A percentile compares a stretch with the other conserved stretches of the same genome.
These are phyloP conservation scores for Rhodomyrtus psidioides DNA, from an alignment of 441 rosid genomes.

Conservation along the genomic window DNA sequence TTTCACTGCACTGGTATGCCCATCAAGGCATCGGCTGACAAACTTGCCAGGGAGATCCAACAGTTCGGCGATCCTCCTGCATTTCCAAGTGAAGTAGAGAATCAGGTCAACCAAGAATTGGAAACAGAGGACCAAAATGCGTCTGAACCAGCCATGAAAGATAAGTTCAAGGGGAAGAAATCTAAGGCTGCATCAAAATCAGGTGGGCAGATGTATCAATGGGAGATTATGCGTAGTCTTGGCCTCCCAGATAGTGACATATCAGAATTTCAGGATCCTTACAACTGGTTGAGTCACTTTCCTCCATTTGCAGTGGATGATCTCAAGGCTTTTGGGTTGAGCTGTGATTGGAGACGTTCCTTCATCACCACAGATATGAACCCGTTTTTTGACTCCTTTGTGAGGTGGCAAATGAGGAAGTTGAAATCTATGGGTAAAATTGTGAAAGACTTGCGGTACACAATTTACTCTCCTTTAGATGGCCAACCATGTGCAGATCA, in stretches of 20 bases:
- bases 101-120: constrained; percentile 6
- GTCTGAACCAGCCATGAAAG: constrained; percentile 18
- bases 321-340: constrained; percentile 77
- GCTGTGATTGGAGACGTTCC: constrained; percentile 93
- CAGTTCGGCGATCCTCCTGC: constrained; percentile 75
- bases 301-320: constrained; percentile 84
- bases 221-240: constrained; percentile 95
- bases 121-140: constrained; percentile 25
- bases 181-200: constrained; percentile 78
- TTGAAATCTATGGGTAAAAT: constrained; percentile 79
- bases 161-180: constrained; percentile 73
- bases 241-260: constrained; percentile 72
- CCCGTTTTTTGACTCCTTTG: constrained; percentile 71
- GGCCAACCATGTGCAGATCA: constrained; percentile 97
- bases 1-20: constrained; percentile 98
- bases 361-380: constrained; percentile 82
- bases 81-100: constrained; percentile 35
- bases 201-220: constrained; percentile 68
- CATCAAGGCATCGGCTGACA: constrained; percentile 92
- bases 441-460: constrained; percentile 72
- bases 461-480: constrained; percentile 83
- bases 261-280: constrained; percentile 60
- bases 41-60: constrained; percentile 67
- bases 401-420: constrained; percentile 91
- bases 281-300: constrained; percentile 66